phyloP scores from a whole-genome alignment of 1,139 yeast genomes.

The Suhomyces wounanorum region DNA sequence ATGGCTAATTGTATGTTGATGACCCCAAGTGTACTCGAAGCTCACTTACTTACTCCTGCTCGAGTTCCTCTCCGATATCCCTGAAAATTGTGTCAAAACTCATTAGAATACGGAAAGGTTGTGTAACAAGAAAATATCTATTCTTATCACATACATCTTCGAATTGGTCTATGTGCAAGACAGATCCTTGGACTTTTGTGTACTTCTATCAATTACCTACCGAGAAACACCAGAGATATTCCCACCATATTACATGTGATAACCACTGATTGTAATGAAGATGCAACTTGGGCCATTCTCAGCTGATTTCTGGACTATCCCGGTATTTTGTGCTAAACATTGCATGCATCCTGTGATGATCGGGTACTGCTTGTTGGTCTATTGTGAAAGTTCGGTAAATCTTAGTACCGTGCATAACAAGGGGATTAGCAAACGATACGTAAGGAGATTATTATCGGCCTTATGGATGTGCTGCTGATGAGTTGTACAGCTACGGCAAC shows the following conservation, averaged over 20 bases:
- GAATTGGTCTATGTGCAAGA: background rate
- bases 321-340: background rate
- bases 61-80: constrained; percentile 5
- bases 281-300: background rate
- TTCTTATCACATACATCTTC: background rate
- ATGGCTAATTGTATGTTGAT: background rate
- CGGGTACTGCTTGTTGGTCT: background rate
- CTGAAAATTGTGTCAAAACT: constrained; percentile 5
- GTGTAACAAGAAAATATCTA: background rate
- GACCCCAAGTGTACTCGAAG: background rate
- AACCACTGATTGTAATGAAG: background rate
- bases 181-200: background rate
- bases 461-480: background rate
- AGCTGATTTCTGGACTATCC: background rate
- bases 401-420: background rate
- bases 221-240: no score
- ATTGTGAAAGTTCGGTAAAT: background rate
- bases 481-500: background rate
- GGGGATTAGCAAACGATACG: background rate
- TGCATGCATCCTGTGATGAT: background rate
- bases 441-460: background rate
- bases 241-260: no score
- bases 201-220: background rate
- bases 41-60: constrained; percentile 6
- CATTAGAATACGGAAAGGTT: background rate